phyloP scores from a whole-genome alignment of 352 stramenopile species.

The Phytophthora podocarpi region DNA sequence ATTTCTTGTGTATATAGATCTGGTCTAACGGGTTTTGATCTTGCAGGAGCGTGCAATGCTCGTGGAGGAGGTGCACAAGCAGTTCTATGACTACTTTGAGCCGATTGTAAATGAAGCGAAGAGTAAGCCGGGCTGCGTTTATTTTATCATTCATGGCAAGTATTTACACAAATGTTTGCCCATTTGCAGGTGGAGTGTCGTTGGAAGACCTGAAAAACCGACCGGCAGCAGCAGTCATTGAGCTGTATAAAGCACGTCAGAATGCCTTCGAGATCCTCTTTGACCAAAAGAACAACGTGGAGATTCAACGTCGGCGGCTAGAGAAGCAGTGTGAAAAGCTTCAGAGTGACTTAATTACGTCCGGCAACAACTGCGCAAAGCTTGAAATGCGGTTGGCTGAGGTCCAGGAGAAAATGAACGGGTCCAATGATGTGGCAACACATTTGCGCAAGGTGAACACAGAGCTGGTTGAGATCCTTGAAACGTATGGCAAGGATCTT shows the following conservation, averaged over 20 bases:
- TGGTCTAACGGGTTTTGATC: constrained; percentile 6
- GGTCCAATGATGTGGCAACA: constrained; percentile 40
- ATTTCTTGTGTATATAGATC: neutral
- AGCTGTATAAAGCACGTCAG: constrained; percentile 62
- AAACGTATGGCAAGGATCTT: constrained; percentile 62
- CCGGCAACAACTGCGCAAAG: constrained; percentile 50
- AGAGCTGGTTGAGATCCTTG: constrained; percentile 65
- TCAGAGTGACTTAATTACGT: constrained; percentile 50
- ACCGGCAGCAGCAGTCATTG: constrained; percentile 51
- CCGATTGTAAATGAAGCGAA: constrained; percentile 47
- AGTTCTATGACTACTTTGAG: constrained; percentile 59
- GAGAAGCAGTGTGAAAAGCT: constrained; percentile 60
- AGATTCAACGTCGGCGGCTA: constrained; percentile 53
- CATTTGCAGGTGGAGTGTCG: constrained; percentile 38
- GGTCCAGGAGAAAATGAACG: constrained; percentile 47
- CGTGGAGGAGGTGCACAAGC: constrained; percentile 47
- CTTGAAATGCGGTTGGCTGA: constrained; percentile 52
- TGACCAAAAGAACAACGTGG: constrained; percentile 56
- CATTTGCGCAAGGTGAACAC: constrained; percentile 62
- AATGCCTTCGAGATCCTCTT: constrained; percentile 67
- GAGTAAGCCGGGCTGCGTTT: constrained; percentile 31
- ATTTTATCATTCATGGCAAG: neutral
- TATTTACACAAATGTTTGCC: constrained; percentile 13
- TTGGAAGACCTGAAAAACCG: constrained; percentile 48
- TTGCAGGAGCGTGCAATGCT: constrained; percentile 45